Conservation (phyloP, 805 yeast genomes). For the Myxozyma vanderwaltii region DNA sequence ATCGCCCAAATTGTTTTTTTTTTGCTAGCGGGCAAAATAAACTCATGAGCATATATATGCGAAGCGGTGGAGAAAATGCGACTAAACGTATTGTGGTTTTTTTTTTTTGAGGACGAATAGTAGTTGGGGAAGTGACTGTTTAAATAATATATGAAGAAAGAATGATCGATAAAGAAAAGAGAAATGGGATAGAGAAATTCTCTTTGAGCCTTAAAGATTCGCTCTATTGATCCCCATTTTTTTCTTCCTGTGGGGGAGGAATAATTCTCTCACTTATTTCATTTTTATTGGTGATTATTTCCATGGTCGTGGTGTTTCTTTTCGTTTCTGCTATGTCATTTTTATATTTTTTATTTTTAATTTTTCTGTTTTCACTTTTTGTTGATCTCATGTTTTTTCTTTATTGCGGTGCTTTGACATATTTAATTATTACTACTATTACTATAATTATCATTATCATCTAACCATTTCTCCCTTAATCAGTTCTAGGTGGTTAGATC, state of each 20-base stretch:
- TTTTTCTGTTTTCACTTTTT: conserved; percentile 2
- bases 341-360: not conserved
- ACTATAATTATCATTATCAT: too few relatives aligned
- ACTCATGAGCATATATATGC: conserved; percentile 4
- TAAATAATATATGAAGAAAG: not conserved
- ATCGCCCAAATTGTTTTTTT: not conserved
- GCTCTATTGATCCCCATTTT: not conserved
- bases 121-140: not conserved
- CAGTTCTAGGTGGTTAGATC: not conserved
- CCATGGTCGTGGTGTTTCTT: conserved; percentile 23
- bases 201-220: not conserved
- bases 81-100: not conserved
- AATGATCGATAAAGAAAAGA: not conserved
- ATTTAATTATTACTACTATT: not conserved
- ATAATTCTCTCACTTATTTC: not conserved
- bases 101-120: not conserved
- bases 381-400: not conserved
- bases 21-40: not conserved
- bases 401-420: not conserved
- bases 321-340: conserved; percentile 4
- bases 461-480: not conserved
- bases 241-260: too few relatives aligned
- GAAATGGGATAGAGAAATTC: not conserved
- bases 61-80: not conserved
- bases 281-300: conserved; percentile 3